These are phyloP conservation scores for Cladophialophora immunda DNA, from an alignment of 2,329 filamentous ascomycete genomes.

Conservation along the genomic window DNA sequence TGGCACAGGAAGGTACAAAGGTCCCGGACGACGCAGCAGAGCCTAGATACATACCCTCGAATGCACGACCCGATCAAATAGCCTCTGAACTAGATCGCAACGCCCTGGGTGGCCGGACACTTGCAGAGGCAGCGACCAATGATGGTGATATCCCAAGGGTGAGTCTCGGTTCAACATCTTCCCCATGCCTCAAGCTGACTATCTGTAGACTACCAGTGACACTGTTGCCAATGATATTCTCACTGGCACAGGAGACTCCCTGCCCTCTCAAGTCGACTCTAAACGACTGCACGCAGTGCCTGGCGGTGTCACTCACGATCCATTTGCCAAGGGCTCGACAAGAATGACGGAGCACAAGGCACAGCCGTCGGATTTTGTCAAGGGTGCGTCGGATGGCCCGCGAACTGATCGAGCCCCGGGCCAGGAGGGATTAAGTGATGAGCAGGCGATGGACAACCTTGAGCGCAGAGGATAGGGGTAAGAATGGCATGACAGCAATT, in stretches of 20 bases:
- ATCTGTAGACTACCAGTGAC: slow-evolving; percentile 43
- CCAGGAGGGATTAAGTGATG: slow-evolving; percentile 45
- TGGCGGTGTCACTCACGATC: slow-evolving; percentile 44
- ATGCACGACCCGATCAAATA: slow-evolving; percentile 58
- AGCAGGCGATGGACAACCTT: slow-evolving; percentile 35
- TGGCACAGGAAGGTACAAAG: slow-evolving; percentile 49
- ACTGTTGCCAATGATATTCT: slow-evolving; percentile 49
- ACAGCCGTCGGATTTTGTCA: slow-evolving; percentile 50
- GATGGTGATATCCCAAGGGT: slow-evolving; percentile 56
- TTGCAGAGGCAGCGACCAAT: slow-evolving; percentile 59
- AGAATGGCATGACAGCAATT: background rate
- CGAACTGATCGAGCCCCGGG: slow-evolving; percentile 44
- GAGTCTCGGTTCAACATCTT: slow-evolving; percentile 10
- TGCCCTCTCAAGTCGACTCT: slow-evolving; percentile 50
- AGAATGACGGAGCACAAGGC: slow-evolving; percentile 52
- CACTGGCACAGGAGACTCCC: slow-evolving; percentile 51
- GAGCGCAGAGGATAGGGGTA: slow-evolving; percentile 31
- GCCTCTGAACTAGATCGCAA: slow-evolving; percentile 47
- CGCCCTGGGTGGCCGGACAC: slow-evolving; percentile 47
- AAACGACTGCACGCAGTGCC: slow-evolving; percentile 49
- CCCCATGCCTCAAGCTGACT: slow-evolving; percentile 5
- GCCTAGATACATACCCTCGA: slow-evolving; percentile 57
- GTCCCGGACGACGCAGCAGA: slow-evolving; percentile 57
- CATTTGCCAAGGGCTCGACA: slow-evolving; percentile 49
- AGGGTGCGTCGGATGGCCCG: slow-evolving; percentile 49